Conservation (phyloP, 2,329 filamentous ascomycete genomes). For the Diaporthe sp. region DNA sequence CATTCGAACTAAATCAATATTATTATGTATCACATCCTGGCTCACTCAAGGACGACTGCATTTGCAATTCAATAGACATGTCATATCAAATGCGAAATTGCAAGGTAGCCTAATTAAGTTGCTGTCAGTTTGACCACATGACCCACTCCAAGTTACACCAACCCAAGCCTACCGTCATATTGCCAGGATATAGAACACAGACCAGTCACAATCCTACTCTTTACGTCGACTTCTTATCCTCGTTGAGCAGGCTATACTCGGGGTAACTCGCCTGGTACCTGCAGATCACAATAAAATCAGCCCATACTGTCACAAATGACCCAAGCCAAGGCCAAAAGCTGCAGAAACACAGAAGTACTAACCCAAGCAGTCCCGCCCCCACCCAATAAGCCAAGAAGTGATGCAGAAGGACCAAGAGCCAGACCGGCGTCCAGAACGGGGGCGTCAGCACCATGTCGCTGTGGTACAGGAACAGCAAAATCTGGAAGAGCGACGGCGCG, state of each 20-base stretch:
- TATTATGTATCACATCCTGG: background rate
- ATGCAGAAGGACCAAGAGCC: slow-evolving; percentile 26
- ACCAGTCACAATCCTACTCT: background rate
- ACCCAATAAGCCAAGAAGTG: slow-evolving; percentile 32
- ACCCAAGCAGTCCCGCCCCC: slow-evolving; percentile 29
- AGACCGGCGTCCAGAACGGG: slow-evolving; percentile 31
- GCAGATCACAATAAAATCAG: background rate
- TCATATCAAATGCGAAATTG: background rate
- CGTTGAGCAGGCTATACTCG: slow-evolving; percentile 17
- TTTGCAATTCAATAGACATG: background rate
- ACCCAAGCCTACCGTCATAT: background rate
- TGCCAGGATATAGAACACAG: no score
- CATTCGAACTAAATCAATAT: background rate
- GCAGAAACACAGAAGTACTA: background rate
- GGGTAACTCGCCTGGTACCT: slow-evolving; percentile 27
- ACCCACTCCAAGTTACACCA: background rate
- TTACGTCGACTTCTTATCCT: background rate
- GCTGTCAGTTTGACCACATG: no score
- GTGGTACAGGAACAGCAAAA: slow-evolving; percentile 29
- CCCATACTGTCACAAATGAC: background rate
- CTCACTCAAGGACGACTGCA: background rate
- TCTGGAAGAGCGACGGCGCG: slow-evolving; percentile 31
- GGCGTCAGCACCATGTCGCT: slow-evolving; percentile 26
- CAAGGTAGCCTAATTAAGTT: no score
- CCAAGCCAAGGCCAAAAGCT: background rate